Percentiles rank a stretch among this genome's conserved stretches.
phyloP scores from a whole-genome alignment of 345 rosid genomes.

The Hypericum perforatum region DNA sequence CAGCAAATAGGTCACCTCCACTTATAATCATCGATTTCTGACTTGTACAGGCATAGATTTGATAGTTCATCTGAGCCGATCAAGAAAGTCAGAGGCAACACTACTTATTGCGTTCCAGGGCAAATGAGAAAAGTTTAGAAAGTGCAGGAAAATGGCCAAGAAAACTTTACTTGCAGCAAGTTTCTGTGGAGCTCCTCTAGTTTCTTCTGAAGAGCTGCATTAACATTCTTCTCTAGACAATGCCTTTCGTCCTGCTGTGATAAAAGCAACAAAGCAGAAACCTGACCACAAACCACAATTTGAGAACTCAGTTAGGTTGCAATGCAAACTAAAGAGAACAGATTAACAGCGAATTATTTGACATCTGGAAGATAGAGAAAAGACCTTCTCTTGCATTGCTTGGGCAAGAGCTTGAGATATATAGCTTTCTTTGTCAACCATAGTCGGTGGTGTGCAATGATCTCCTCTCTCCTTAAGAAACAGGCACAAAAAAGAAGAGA shows the following conservation, averaged over 20 bases:
- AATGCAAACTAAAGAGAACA: neutral
- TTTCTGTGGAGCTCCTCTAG: slow-evolving; percentile 87
- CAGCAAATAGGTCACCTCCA: too few species aligned
- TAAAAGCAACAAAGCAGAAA: slow-evolving; percentile 65
- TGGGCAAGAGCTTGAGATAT: slow-evolving; percentile 53
- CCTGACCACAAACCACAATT: slow-evolving; percentile 34
- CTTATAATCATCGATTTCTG: too few species aligned
- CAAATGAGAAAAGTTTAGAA: neutral
- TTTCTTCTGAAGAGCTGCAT: slow-evolving; percentile 72
- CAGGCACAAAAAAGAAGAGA: too few species aligned
- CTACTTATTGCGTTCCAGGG: too few species aligned
- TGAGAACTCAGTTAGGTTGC: neutral
- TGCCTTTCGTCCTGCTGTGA: slow-evolving; percentile 97
- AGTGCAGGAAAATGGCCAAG: neutral
- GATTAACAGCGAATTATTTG: neutral
- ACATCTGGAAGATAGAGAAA: slow-evolving; percentile 7
- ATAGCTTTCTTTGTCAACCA: slow-evolving; percentile 27
- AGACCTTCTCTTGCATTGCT: slow-evolving; percentile 87
- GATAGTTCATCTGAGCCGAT: too few species aligned
- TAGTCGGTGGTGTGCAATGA: slow-evolving; percentile 13
- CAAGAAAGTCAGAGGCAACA: too few species aligned
- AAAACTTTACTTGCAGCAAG: slow-evolving; percentile 53
- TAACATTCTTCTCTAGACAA: slow-evolving; percentile 76
- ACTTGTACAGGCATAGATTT: too few species aligned
- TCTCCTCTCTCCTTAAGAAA: slow-evolving; percentile 21